A percentile compares a stretch with the other conserved stretches of the same genome.
phyloP scores from a whole-genome alignment of 1,284 basidiomycete genomes.

The Phaffia rhodozyma region DNA sequence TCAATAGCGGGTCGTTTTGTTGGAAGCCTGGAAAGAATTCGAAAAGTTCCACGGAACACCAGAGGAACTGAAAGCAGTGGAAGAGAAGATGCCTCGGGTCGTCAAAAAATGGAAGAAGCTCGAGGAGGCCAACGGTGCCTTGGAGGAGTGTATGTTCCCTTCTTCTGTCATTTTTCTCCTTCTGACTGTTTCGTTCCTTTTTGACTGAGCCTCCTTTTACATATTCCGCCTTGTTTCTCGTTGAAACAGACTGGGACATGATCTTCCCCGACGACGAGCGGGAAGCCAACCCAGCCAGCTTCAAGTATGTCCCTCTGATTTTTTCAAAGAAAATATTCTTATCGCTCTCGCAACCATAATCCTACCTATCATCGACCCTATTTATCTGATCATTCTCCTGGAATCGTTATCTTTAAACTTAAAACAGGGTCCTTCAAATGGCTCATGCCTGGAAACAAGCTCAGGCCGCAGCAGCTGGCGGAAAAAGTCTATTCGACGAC shows the following conservation, averaged over 20 bases:
- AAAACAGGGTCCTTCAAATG: conserved; percentile 54
- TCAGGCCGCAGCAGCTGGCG: conserved; percentile 7
- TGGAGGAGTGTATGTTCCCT: conserved; percentile 58
- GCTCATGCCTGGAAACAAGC: conserved; percentile 66
- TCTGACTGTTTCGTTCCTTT: conserved; percentile 5
- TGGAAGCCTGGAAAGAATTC: conserved; percentile 88
- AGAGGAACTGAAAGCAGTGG: conserved; percentile 60
- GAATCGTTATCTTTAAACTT: neutral
- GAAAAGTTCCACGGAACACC: conserved; percentile 64
- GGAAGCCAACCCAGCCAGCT: conserved; percentile 77
- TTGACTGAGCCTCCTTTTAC: neutral
- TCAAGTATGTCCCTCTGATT: conserved; percentile 47
- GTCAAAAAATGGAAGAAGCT: conserved; percentile 72
- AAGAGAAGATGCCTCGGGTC: conserved; percentile 80
- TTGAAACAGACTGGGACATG: conserved; percentile 68
- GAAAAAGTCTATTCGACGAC: conserved; percentile 13
- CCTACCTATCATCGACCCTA: neutral
- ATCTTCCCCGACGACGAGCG: conserved; percentile 90
- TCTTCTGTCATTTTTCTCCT: neutral
- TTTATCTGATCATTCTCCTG: neutral
- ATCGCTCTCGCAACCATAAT: neutral
- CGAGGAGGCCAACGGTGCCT: conserved; percentile 65
- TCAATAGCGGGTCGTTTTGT: conserved; percentile 63
- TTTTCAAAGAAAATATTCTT: too few species aligned
- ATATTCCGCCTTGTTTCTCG: neutral